phyloP scores from a whole-genome alignment of 2,329 filamentous ascomycete species.

The Fusarium sp. region DNA sequence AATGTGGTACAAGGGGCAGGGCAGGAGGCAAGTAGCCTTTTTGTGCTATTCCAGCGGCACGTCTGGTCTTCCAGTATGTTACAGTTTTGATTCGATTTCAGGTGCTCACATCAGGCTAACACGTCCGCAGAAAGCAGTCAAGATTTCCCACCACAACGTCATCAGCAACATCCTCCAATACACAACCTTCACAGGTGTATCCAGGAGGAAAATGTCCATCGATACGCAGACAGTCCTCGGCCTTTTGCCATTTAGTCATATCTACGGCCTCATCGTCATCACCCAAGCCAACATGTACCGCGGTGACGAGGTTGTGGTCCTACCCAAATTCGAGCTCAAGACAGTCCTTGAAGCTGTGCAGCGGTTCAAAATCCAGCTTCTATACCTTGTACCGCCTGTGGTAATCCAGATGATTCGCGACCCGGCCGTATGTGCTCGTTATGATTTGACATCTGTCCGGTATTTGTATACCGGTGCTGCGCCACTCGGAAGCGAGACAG shows the following conservation, averaged over 20 bases:
- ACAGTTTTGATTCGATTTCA: too few relatives aligned
- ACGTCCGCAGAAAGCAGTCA: not conserved
- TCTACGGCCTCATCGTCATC: constrained; percentile 79
- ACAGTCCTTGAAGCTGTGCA: constrained; percentile 72
- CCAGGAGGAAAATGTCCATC: not conserved
- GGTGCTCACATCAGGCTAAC: too few relatives aligned
- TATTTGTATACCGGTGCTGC: constrained; percentile 81
- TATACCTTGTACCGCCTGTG: constrained; percentile 81
- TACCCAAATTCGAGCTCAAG: constrained; percentile 79
- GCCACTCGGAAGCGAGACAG: constrained; percentile 77
- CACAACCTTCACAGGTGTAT: not conserved
- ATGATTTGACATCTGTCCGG: constrained; percentile 76
- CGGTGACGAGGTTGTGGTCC: constrained; percentile 77
- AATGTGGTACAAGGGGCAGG: not conserved
- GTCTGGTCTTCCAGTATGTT: not conserved
- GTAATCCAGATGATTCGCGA: constrained; percentile 81
- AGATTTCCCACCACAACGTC: not conserved
- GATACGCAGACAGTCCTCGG: constrained; percentile 59
- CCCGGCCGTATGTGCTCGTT: constrained; percentile 69
- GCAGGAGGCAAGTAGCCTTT: not conserved
- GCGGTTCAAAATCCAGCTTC: constrained; percentile 71
- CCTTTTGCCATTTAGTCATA: constrained; percentile 80
- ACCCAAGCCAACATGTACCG: constrained; percentile 73
- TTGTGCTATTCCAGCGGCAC: not conserved
- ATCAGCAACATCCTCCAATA: not conserved